These are phyloP conservation scores for Avena sativa DNA, from an alignment of 176 grass and related monocot species.

Conservation along the genomic window DNA sequence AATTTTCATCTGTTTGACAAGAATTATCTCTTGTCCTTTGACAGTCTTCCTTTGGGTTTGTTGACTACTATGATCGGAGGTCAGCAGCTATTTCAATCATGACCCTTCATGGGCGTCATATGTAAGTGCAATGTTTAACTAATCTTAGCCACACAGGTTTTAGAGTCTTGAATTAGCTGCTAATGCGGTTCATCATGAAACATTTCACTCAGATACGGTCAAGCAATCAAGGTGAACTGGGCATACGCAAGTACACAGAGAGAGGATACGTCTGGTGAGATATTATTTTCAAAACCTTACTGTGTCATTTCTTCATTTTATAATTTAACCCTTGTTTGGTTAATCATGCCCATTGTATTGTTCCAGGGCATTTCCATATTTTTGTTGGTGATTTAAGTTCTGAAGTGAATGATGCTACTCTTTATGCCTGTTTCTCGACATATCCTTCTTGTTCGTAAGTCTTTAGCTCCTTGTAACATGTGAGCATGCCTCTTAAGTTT, in stretches of 20 bases:
- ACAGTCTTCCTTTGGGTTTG: constrained; percentile 90
- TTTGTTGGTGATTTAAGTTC: constrained; percentile 95
- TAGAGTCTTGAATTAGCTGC: constrained; percentile 6
- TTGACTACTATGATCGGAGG: constrained; percentile 85
- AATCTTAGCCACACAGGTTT: constrained; percentile 27
- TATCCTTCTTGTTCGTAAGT: constrained; percentile 93
- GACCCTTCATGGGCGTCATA: constrained; percentile 75
- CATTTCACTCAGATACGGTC: constrained; percentile 65
- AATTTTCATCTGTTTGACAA: constrained; percentile 39
- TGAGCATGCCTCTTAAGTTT: constrained; percentile 29
- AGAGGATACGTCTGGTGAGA: constrained; percentile 82
- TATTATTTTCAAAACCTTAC: background rate
- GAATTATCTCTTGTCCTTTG: constrained; percentile 31
- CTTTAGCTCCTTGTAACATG: constrained; percentile 45
- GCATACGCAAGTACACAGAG: constrained; percentile 83
- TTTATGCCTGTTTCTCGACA: constrained; percentile 88
- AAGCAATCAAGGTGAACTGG: constrained; percentile 94
- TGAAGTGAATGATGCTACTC: constrained; percentile 88
- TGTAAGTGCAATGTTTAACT: constrained; percentile 54
- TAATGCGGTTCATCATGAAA: constrained; percentile 21
- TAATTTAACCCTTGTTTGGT: constrained; percentile 39
- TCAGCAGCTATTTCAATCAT: constrained; percentile 82
- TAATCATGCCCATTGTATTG: constrained; percentile 48
- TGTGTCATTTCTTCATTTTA: constrained; percentile 26
- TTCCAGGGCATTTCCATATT: constrained; percentile 91